Evolutionary conservation across 2,329 filamentous ascomycete genomes (phyloP), one percentile per base, ranked within the genome.

Genomic region (Epicoccum nigrum): DNA sequence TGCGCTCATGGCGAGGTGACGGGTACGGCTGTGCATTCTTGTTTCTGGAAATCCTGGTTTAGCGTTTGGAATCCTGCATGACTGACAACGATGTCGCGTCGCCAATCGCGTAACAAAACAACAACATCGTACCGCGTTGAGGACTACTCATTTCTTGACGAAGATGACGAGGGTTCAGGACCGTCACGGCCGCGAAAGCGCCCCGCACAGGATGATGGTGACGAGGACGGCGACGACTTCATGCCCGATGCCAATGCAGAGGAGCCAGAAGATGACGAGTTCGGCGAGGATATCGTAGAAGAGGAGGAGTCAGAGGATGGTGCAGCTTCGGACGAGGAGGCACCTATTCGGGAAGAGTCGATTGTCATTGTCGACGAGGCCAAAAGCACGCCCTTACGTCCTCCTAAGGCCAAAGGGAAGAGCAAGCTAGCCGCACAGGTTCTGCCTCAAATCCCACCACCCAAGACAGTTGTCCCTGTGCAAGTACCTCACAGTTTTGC

Each of bases 211-310:
- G 56, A 55, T 9, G 61, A 61, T 5, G 47, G 62, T 19, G 60
- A 63, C 17, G 60, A 67, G 7, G 63, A 67, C 39, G 55, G 40
- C 7, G 68, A 69, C 20, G 61, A 62, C 15, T 69, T 69, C 32
- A 59, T 62, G 51, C 64, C 62, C 2, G 61, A 61, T 27, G 54
- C 50, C 3, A 55, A 63, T 50, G 56, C 68, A 49, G 60, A 64
- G 15, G 67, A 64, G 21, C 64, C 58, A 4, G 62, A 64, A 3
- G 60, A 64, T 11, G 53, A 59, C 12, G 57, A 56, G 27, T 67
- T 70, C 49, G 74, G 76, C 16, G 66, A 73, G 20, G 71, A 75
- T 45, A 67, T 74, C 34, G 65, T 65, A 8, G 60, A 58, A 12
- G 58, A 56, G 16, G 57, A 54, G 13, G 57, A 51, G 6, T 64